Evolutionary conservation across 2,329 filamentous ascomycete genomes (phyloP), one percentile per base, ranked within the genome.

Genomic region (Ceratocystis alfenasii): DNA sequence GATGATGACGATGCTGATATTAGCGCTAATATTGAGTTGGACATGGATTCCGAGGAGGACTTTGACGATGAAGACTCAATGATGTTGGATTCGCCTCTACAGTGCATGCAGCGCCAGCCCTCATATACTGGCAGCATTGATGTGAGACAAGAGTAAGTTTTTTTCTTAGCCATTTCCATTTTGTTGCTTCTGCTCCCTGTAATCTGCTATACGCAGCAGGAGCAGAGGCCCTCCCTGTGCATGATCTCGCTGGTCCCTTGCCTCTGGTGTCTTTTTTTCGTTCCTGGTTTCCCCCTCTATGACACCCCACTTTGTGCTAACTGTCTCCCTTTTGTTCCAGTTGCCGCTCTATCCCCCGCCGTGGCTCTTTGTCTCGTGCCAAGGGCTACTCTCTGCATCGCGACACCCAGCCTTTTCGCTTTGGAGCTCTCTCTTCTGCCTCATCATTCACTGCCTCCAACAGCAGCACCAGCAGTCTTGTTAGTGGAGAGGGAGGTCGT

Each of bases 401-500:
- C 22, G 64, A 66, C 6, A 61, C 44, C 28, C 66, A 65, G 53
- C 62, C 62, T 17, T 67, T 67, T 53, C 63, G 63, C 41, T 59
- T 65, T 33, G 66, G 66, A 17, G 33, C 60, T n/a, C 41, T 65
- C 28, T 65, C 63, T 7, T 67, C 63, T 33, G 57, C 53, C 17
- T 67, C 63, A n/a, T 67, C 66, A 2, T 55, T 67, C 44, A 25
- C 63, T 28, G 46, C 50, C 12, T 44, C 50, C 30, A 65, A 67
- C 60, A 65, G 59, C 46, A 67, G 66, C 60, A 67, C 66, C n/a
- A 65, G 63, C 59, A 65, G 63, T 22, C 48, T 67, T 22, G 61
- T 55, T 44, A 53, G 63, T 25, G 59, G 57, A 12, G 60, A 63
- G 25, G 76, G 78, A 55, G 72, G 69, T 33, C 72, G 73, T 6